phyloP scores from a whole-genome alignment of 345 rosid genomes.

The Physaria fendleri region DNA sequence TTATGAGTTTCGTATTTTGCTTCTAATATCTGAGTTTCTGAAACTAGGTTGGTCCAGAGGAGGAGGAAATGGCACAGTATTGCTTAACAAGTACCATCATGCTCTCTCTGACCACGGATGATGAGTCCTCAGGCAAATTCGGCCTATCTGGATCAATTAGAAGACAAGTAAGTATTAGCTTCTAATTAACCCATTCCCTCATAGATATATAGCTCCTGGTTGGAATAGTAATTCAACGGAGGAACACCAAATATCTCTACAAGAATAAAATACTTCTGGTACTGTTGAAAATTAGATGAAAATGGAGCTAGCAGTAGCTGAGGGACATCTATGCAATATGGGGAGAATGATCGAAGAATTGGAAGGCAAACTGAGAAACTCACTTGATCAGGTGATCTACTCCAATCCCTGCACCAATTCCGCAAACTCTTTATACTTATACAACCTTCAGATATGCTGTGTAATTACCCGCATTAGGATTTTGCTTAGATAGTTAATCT shows the following conservation, averaged over 20 bases:
- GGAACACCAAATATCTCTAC: background rate
- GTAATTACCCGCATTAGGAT: background rate
- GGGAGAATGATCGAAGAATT: slow-evolving; percentile 98
- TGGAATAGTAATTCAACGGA: background rate
- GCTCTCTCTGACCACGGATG: slow-evolving; percentile 86
- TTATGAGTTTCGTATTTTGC: background rate
- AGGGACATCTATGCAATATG: slow-evolving; percentile 96
- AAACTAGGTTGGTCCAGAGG: slow-evolving; percentile 81
- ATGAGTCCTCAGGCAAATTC: slow-evolving; percentile 71
- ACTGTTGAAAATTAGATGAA: slow-evolving; percentile 51
- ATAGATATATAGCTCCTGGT: background rate
- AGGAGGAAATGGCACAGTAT: slow-evolving; percentile 69
- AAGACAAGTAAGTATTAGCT: slow-evolving; percentile 60
- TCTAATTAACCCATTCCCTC: background rate
- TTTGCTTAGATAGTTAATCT: background rate
- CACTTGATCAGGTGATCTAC: slow-evolving; percentile 83
- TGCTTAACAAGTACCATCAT: slow-evolving; percentile 96
- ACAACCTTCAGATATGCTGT: background rate
- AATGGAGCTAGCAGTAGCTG: slow-evolving; percentile 73
- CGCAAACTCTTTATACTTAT: background rate
- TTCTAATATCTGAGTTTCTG: background rate
- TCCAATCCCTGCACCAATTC: background rate
- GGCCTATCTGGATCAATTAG: slow-evolving; percentile 92
- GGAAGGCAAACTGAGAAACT: slow-evolving; percentile 92
- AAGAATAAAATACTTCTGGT: background rate